phyloP scores from a whole-genome alignment of 164 flowering plant genomes.

The Liriodendron chinense region DNA sequence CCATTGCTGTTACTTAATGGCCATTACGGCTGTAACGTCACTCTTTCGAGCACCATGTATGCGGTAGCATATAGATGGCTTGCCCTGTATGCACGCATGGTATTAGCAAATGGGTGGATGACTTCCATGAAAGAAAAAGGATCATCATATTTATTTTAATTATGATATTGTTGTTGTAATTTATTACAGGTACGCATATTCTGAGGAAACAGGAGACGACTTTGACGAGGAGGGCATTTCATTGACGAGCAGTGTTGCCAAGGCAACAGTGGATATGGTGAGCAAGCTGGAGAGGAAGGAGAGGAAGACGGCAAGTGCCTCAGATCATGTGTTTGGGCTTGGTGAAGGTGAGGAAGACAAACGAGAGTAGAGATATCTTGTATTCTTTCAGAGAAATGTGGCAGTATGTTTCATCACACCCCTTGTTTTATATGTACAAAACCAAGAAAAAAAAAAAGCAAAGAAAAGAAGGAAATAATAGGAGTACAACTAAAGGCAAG shows the following conservation, averaged over 20 bases:
- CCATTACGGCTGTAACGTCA: no score
- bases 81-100: not conserved
- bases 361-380: slow-evolving; percentile 11
- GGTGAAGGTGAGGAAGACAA: slow-evolving; percentile 56
- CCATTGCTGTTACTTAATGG: no score
- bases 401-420: not conserved
- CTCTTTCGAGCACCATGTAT: no score
- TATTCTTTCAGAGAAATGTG: not conserved
- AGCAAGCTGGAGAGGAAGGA: slow-evolving; percentile 43
- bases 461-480: no score
- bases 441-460: not conserved
- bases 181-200: slow-evolving; percentile 49
- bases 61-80: not conserved
- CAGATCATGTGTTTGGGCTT: slow-evolving; percentile 36
- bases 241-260: slow-evolving; percentile 34
- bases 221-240: slow-evolving; percentile 65
- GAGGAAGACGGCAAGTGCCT: slow-evolving; percentile 25
- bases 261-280: slow-evolving; percentile 28
- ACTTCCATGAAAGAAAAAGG: not conserved
- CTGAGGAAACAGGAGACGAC: slow-evolving; percentile 65
- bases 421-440: not conserved
- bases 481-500: no score
- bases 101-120: not conserved
- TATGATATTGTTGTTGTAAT: not conserved
- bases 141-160: not conserved